A percentile compares a stretch with the other conserved stretches of the same genome.
Evolutionary conservation across 202 grass and related monocot genomes (phyloP).

Genomic region (Tripidium arundinaceum): DNA sequence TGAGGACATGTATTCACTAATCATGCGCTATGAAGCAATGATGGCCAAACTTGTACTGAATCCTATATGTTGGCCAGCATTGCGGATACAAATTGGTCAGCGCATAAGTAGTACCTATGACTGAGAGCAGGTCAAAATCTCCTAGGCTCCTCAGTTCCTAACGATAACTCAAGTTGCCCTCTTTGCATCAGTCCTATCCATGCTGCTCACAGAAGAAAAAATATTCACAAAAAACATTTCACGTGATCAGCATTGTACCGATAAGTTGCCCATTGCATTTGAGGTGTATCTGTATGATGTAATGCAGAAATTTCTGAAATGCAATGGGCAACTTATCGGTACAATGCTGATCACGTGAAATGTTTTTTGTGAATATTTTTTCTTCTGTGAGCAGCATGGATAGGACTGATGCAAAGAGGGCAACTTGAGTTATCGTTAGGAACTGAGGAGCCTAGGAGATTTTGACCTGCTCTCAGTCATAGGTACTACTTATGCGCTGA

Average conservation of each 20-base stretch:
- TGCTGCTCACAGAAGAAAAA: background rate
- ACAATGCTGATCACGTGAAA: background rate
- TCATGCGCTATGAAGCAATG: background rate
- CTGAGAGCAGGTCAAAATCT: background rate
- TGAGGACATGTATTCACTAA: background rate
- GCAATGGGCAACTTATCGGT: background rate
- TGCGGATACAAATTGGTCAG: background rate
- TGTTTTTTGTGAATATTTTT: background rate
- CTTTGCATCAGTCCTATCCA: background rate
- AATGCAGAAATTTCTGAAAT: background rate
- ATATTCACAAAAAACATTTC: background rate
- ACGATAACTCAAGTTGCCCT: background rate
- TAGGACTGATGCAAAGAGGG: background rate
- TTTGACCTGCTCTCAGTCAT: background rate
- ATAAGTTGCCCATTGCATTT: slow-evolving; percentile 34
- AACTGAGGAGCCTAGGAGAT: background rate
- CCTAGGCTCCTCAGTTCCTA: background rate
- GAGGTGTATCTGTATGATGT: background rate
- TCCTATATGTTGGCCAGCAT: background rate
- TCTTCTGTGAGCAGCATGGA: background rate
- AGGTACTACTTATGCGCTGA: background rate
- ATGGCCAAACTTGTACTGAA: background rate
- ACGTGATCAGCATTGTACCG: background rate
- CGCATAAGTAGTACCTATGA: background rate
- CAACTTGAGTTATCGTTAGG: background rate